These are phyloP conservation scores for Mrakia blollopis DNA, from an alignment of 768 basidiomycete species.

Conservation along the genomic window DNA sequence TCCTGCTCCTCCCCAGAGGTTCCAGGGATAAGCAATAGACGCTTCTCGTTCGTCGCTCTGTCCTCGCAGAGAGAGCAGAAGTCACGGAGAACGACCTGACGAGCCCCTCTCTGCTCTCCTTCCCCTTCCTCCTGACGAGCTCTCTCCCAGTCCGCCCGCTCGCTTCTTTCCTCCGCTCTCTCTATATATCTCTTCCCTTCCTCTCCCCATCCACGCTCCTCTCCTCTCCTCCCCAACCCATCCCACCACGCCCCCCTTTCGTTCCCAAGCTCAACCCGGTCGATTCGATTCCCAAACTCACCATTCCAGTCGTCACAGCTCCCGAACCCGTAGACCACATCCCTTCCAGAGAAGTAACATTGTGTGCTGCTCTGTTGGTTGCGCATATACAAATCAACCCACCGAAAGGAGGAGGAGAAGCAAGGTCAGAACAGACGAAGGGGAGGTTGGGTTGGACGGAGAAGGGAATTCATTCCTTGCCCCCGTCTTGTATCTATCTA, in stretches of 20 bases:
- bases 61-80: too few species aligned
- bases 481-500: too few species aligned
- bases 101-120: background rate
- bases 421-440: too few species aligned
- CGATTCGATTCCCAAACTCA: slow-evolving; percentile 52
- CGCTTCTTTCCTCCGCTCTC: background rate
- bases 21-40: too few species aligned
- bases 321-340: slow-evolving; percentile 82
- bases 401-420: too few species aligned
- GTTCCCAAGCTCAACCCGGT: background rate
- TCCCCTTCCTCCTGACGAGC: background rate
- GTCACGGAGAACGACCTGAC: too few species aligned
- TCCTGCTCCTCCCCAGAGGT: too few species aligned
- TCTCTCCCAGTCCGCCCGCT: too few species aligned
- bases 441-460: background rate
- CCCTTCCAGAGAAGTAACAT: slow-evolving; percentile 65
- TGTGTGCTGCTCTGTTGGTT: slow-evolving; percentile 45
- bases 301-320: slow-evolving; percentile 72
- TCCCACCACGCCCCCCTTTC: background rate
- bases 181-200: background rate
- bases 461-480: background rate
- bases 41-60: too few species aligned
- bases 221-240: background rate
- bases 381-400: too few species aligned
- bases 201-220: background rate